Evolutionary conservation across 2,329 filamentous ascomycete species (phyloP), one percentile per base, ranked within the genome.

Genomic region (Tolypocladium endophyticum): DNA sequence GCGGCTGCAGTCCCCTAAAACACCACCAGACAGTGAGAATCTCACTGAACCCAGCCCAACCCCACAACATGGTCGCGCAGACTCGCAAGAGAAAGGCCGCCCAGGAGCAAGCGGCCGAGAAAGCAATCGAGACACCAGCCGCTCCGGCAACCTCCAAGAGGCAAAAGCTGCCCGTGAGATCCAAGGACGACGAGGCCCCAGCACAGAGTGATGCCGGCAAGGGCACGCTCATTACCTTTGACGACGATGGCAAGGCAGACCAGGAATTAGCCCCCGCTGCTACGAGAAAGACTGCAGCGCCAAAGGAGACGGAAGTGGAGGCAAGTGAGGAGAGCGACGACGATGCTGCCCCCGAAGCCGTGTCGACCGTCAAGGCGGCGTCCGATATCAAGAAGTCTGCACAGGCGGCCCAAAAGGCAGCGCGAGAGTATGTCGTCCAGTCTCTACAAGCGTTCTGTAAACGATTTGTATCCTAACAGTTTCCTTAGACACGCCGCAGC

Each of bases 311-410:
- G 3, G 72, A 73, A 1, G 73, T 75, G 4, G 71, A 74, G 9
- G 23, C 9, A 4, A 61, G 8, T 1, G 76, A 77, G 4, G 74
- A 75, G 14, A 78, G 77, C 50, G 80, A 82, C 50, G 81, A 84
- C 52, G 81, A 84, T 58, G 81, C 80, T 55, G 81, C 81, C 0
- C 82, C 82, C 11, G 83, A 85, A 69, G 82, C 80, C 3, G 77
- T 85, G n/a, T 84, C 82, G 0, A 81, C 81, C 1, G 69, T 72
- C 16, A 74, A 75, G 55, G 80, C 77, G 3, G 81, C 80, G 1
- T 75, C 73, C 18, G 73, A 79, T 61, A 72, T 75, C 28, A 75
- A 77, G 61, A 75, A 79, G 64, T 76, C 77, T 3, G 73, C 76
- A 1, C 74, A 79, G 61, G 76, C 74, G 18, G 76, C 77, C 43